Evolutionary conservation across 1,284 basidiomycete species (phyloP), one percentile per base, ranked within the genome.

Genomic region (Waitea zeae): DNA sequence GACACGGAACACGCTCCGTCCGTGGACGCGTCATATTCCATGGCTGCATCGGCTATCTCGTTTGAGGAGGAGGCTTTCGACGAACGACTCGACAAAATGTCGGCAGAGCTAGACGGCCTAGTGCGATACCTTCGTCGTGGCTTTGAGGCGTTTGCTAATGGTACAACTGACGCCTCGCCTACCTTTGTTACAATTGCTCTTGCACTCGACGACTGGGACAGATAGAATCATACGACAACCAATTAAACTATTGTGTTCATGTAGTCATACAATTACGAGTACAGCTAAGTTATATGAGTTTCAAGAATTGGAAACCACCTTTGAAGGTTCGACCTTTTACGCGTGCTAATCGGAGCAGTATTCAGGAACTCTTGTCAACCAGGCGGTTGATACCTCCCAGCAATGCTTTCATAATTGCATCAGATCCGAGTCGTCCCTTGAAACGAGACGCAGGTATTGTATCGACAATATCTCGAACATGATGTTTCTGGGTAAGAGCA

Each of bases 141-240:
- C 0, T 67, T 71, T 18, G 81, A 80, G 49, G 69, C 58, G 43
- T 54, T 81, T 34, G 68, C 64, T 19, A 62, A 61, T 37, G 67
- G 65, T 3, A 52, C 54, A 22, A 58, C 58, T 12, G 70, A 76
- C 32, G 68, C 62, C 20, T 67, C 68, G 7, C 51, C 68, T 18
- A 58, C 71, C 1, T 88, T 84, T 53, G 72, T 66, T 0, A 66
- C 83, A 35, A 57, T 89, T 31, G 73, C 75, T 3, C 86, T 88
- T 50, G 61, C 68, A 22, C 56, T 89, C 34, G 77, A 86, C 38
- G 83, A 87, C 46, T 88, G 86, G 84, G 78, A 79, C 53, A n/a
- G n/a, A n/a, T n/a, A n/a, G n/a, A n/a, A n/a, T n/a, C n/a, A n/a
- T n/a, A n/a, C n/a, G n/a, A n/a, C n/a, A n/a, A n/a, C n/a, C n/a